Percentiles rank a stretch among this genome's conserved stretches.
Evolutionary conservation across 495 filamentous ascomycete species (phyloP).

Genomic region (Penicillium longicatenatum): DNA sequence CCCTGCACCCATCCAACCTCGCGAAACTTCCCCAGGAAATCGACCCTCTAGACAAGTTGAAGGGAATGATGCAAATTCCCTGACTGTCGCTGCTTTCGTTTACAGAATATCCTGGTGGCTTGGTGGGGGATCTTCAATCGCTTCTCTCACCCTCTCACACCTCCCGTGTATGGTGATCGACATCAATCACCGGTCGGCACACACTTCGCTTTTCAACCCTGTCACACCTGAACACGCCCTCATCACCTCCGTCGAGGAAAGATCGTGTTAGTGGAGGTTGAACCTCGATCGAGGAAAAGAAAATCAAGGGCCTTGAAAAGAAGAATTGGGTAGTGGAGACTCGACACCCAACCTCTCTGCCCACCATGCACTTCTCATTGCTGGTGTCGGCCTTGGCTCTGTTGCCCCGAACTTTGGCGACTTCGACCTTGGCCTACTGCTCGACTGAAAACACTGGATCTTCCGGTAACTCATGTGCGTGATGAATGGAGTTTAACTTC

Average conservation of each 20-base stretch:
- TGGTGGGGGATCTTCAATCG: slow-evolving; percentile 17
- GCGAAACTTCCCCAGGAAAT: neutral
- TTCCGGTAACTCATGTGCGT: slow-evolving; percentile 33
- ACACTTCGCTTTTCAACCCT: slow-evolving; percentile 8
- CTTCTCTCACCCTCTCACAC: neutral
- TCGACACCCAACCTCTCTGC: slow-evolving; percentile 5
- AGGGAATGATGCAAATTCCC: slow-evolving; percentile 18
- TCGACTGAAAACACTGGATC: slow-evolving; percentile 51
- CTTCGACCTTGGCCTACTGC: slow-evolving; percentile 41
- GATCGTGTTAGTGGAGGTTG: neutral
- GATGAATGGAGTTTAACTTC: neutral
- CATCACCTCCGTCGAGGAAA: slow-evolving; percentile 5
- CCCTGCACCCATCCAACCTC: slow-evolving; percentile 1
- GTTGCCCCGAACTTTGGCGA: slow-evolving; percentile 19
- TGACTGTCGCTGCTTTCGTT: slow-evolving; percentile 11
- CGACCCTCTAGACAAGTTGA: neutral
- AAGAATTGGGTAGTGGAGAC: neutral
- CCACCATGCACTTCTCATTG: slow-evolving; percentile 23
- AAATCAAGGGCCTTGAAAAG: neutral
- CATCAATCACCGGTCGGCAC: slow-evolving; percentile 23
- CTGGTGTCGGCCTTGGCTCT: slow-evolving; percentile 17
- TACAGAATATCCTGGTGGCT: slow-evolving; percentile 5
- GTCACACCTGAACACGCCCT: neutral
- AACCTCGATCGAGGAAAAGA: neutral
- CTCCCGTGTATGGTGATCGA: slow-evolving; percentile 18